These are phyloP conservation scores for Calonectria pseudoreteaudii DNA, from an alignment of 2,329 filamentous ascomycete species.

Conservation along the genomic window DNA sequence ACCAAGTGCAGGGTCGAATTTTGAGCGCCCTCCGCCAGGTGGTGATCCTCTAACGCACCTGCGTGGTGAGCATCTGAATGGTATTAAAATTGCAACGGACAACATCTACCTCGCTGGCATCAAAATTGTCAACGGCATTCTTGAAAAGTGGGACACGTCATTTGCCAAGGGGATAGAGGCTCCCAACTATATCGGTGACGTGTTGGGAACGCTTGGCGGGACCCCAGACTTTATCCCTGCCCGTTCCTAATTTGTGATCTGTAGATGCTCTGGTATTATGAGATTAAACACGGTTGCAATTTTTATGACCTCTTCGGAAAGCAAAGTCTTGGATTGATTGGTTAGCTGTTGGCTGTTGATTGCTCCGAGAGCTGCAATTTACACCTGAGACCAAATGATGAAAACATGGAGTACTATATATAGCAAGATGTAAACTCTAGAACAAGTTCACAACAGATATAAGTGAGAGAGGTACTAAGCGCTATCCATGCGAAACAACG, in stretches of 20 bases:
- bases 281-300: no score
- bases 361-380: no score
- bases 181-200: constrained; percentile 30
- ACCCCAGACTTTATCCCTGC: constrained; percentile 24
- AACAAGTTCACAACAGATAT: background rate
- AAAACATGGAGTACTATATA: background rate
- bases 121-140: constrained; percentile 26
- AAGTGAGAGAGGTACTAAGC: background rate
- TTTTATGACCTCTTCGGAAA: no score
- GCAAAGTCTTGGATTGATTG: no score
- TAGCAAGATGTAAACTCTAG: background rate
- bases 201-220: constrained; percentile 30
- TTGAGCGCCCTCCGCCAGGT: constrained; percentile 30
- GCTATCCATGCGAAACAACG: background rate
- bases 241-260: background rate
- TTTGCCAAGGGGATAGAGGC: constrained; percentile 20
- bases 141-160: constrained; percentile 15
- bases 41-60: constrained; percentile 18
- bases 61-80: constrained; percentile 20
- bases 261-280: background rate
- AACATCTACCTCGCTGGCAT: constrained; percentile 29
- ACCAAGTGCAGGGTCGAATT: constrained; percentile 23
- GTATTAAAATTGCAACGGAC: background rate
- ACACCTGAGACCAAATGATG: background rate
- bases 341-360: no score